These are phyloP conservation scores for Phytophthora litchii DNA, from an alignment of 352 stramenopile genomes.

Conservation along the genomic window DNA sequence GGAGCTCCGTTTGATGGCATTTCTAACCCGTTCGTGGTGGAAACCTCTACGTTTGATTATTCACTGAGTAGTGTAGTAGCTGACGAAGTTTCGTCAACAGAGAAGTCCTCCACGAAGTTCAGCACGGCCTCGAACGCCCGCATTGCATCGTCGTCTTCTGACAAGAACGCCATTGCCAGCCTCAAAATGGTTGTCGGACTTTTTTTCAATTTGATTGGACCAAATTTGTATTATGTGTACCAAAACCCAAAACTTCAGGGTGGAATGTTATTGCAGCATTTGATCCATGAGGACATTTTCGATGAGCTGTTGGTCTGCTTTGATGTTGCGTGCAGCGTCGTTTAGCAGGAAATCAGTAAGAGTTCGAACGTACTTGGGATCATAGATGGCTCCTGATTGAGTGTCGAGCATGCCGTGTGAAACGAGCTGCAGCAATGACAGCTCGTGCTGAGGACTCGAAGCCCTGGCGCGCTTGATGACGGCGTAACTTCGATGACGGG, in stretches of 20 bases:
- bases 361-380: conserved; percentile 42
- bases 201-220: neutral
- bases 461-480: conserved; percentile 49
- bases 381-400: conserved; percentile 33
- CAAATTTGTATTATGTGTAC: conserved; percentile 8
- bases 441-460: conserved; percentile 36
- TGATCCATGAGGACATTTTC: conserved; percentile 54
- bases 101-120: conserved; percentile 31
- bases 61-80: neutral
- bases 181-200: neutral
- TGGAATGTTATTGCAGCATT: conserved; percentile 23
- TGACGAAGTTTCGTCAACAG: neutral
- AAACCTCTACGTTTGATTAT: neutral
- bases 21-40: conserved; percentile 12
- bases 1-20: conserved; percentile 4
- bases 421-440: conserved; percentile 56
- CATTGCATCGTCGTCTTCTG: conserved; percentile 28
- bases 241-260: conserved; percentile 8
- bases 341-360: conserved; percentile 57
- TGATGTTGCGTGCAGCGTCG: conserved; percentile 43
- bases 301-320: conserved; percentile 49
- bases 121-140: conserved; percentile 29
- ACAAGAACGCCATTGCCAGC: conserved; percentile 18
- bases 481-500: conserved; percentile 61
- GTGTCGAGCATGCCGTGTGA: conserved; percentile 57